Evolutionary conservation across 2,329 filamentous ascomycete species (phyloP).

Genomic region (Colletotrichum godetiae): DNA sequence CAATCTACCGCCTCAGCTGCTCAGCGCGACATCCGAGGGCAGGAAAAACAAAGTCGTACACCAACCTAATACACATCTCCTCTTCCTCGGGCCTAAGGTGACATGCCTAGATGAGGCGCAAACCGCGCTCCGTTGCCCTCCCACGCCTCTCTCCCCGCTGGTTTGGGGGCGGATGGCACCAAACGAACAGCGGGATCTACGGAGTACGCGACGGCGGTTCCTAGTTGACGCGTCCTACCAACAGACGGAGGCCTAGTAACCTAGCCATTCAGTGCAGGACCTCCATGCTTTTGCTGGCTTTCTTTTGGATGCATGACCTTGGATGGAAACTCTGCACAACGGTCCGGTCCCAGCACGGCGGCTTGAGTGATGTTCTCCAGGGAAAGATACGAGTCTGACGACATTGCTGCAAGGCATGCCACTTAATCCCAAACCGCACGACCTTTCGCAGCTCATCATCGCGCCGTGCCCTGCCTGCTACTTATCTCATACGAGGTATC

Average conservation of each 20-base stretch:
- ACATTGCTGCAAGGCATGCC: slow-evolving; percentile 19
- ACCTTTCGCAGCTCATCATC: slow-evolving; percentile 19
- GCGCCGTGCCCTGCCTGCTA: slow-evolving; percentile 5
- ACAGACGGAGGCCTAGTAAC: neutral
- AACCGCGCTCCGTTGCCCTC: neutral
- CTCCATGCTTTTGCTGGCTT: neutral
- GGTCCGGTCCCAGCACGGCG: slow-evolving; percentile 10
- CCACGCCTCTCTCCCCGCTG: neutral
- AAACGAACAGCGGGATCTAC: neutral
- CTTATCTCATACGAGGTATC: slow-evolving; percentile 19
- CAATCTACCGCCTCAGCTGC: neutral
- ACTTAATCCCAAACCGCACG: slow-evolving; percentile 33
- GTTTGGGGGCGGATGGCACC: neutral
- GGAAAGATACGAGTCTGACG: slow-evolving; percentile 30
- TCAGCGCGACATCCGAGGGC: slow-evolving; percentile 5
- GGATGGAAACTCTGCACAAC: slow-evolving; percentile 9
- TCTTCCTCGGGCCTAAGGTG: neutral
- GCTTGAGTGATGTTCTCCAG: neutral
- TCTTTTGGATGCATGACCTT: neutral
- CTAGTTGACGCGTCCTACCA: neutral
- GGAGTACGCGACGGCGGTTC: neutral
- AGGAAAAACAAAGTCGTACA: neutral
- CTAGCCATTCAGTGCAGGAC: neutral
- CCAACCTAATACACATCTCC: neutral
- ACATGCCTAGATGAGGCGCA: slow-evolving; percentile 13